Evolutionary conservation across 208 protist genomes (phyloP).

Genomic region (Trypanosomatidae sp.): DNA sequence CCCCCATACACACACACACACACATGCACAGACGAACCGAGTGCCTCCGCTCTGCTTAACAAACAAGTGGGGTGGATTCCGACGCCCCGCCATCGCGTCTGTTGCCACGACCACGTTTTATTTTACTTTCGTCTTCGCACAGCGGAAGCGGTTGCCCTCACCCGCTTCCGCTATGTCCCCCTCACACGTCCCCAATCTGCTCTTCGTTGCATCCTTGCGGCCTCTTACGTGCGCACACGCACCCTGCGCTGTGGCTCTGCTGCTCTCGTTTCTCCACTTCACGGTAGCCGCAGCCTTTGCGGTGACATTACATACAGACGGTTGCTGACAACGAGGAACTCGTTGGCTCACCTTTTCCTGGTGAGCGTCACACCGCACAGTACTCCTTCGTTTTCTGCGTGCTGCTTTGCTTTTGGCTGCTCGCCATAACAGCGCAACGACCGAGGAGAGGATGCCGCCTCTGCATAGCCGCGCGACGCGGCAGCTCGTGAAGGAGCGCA

Average conservation of each 20-base stretch:
- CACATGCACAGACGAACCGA: neutral
- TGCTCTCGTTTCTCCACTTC: neutral
- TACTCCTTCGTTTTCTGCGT: neutral
- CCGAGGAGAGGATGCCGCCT: slow-evolving; percentile 54
- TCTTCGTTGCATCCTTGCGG: neutral
- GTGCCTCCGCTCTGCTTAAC: neutral
- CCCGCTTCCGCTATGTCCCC: neutral
- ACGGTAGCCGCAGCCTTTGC: neutral
- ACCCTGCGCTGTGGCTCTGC: neutral
- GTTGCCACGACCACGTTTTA: neutral
- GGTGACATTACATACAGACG: neutral
- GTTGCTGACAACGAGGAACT: neutral
- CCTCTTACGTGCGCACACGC: neutral
- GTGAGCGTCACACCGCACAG: neutral
- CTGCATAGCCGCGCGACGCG: slow-evolving; percentile 73
- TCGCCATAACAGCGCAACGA: neutral
- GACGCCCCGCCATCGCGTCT: neutral
- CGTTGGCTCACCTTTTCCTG: neutral
- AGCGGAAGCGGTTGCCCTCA: neutral
- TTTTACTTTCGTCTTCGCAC: neutral
- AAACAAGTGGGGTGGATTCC: neutral
- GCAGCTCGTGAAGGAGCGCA: slow-evolving; percentile 59
- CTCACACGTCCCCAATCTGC: neutral
- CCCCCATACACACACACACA: neutral
- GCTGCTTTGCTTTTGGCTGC: no score